Conservation (phyloP, 345 rosid genomes). For the Ceriops decandra region DNA sequence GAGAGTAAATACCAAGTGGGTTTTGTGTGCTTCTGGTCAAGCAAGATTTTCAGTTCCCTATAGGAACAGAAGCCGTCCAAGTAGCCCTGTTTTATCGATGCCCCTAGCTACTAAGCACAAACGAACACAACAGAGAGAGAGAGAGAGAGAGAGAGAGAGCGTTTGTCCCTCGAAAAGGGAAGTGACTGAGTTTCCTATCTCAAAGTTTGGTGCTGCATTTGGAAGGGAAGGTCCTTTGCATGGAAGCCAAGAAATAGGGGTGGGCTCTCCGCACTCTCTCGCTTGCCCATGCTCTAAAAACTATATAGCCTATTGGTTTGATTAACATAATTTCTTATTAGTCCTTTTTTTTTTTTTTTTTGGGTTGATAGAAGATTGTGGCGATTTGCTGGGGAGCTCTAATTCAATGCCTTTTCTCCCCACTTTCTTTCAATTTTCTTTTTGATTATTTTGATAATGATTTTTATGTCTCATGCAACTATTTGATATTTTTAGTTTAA, state of each 20-base stretch:
- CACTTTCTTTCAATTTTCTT: too few species aligned
- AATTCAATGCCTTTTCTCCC: too few species aligned
- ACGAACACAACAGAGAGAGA: neutral
- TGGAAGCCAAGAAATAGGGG: slow-evolving; percentile 4
- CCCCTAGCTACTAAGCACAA: neutral
- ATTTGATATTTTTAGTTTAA: too few species aligned
- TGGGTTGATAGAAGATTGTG: neutral
- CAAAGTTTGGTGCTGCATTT: neutral
- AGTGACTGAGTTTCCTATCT: neutral
- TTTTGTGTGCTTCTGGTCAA: slow-evolving; percentile 7
- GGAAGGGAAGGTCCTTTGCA: slow-evolving; percentile 5
- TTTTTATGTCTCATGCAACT: too few species aligned
- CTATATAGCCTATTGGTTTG: neutral
- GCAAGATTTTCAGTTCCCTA: slow-evolving; percentile 3
- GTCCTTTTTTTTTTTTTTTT: neutral
- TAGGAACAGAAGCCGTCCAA: neutral
- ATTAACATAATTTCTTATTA: neutral
- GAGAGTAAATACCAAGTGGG: slow-evolving; percentile 12
- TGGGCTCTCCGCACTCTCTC: neutral
- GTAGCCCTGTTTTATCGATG: neutral
- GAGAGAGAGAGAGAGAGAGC: slow-evolving; percentile 1
- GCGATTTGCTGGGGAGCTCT: neutral
- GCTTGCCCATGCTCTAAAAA: neutral
- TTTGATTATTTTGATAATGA: too few species aligned
- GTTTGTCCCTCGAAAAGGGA: neutral